These are phyloP conservation scores for Reticulascus tulasneorum DNA, from an alignment of 2,329 filamentous ascomycete species.

Conservation along the genomic window DNA sequence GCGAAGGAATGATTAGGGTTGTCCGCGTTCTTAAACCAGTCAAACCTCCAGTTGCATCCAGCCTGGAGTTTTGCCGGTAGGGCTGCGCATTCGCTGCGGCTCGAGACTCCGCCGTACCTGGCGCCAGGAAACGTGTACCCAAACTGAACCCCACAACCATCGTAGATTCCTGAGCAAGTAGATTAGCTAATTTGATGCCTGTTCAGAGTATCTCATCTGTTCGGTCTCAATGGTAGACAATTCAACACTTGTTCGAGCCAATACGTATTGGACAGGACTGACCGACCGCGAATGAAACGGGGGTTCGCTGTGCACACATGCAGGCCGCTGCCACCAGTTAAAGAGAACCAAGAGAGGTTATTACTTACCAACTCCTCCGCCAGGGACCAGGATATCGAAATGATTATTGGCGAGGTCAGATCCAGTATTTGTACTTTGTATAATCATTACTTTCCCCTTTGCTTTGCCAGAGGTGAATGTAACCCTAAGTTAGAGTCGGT, in stretches of 20 bases:
- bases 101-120: constrained; percentile 53
- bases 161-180: constrained; percentile 40
- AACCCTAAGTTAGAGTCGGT: constrained; percentile 33
- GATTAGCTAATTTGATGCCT: constrained; percentile 23
- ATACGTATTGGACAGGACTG: neutral
- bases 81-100: constrained; percentile 43
- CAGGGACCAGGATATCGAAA: constrained; percentile 55
- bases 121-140: constrained; percentile 34
- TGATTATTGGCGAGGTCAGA: constrained; percentile 53
- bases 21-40: constrained; percentile 57
- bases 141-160: constrained; percentile 48
- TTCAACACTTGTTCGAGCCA: neutral
- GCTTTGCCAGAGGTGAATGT: constrained; percentile 49
- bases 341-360: neutral
- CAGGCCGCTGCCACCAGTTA: too few relatives aligned
- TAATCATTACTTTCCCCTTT: constrained; percentile 58
- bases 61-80: constrained; percentile 50
- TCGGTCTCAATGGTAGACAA: neutral
- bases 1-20: constrained; percentile 52
- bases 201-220: constrained; percentile 24
- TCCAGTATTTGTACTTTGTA: constrained; percentile 62
- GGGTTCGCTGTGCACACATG: too few relatives aligned
- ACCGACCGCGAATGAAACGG: too few relatives aligned
- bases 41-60: constrained; percentile 60
- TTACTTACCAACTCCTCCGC: constrained; percentile 43